Evolutionary conservation across 768 basidiomycete species (phyloP), one percentile per base, ranked within the genome.

Genomic region (Auricularia cornea): DNA sequence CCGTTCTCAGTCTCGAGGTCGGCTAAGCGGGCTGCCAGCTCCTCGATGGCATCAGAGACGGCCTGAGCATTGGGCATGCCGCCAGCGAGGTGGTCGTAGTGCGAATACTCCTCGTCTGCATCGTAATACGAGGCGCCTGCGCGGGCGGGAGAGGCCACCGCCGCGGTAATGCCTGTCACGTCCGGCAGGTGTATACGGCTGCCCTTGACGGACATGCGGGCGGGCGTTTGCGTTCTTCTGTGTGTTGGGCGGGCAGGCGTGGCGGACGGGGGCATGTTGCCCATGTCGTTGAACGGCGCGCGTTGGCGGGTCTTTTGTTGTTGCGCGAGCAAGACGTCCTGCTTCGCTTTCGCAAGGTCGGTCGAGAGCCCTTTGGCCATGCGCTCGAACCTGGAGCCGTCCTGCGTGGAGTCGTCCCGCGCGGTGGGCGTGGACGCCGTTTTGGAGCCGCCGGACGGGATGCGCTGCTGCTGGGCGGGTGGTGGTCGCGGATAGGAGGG

Each of bases 1-100:
- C 86, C 79, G 67, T 95, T 95, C 70, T 96, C 91, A 0, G 84
- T 81, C 68, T 94, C 90, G 3, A 95, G 81, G 41, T 87, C 81
- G 18, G 84, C 78, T 10, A 96, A 77, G 66, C 89, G 86, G 0
- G 70, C 64, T 60, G 74, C 70, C 1, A 77, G 69, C 1, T 71
- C 68, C 2, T 64, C 31, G 79, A 74, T 66, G 89, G 92, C 12
- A 90, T 83, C 6, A 77, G 74, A 60, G 78, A 84, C 23, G 92
- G 79, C 3, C 84, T 87, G 3, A 81, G 79, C 6, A 87, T 68
- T 1, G 91, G 77, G 40, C 84, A 88, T 5, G 80, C 89, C 90
- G 62, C 18, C 61, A 38, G 5, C 26, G 30, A 56, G 23, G 54
- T 40, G 31, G 41, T 60, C 51, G n/a, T 38, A 32, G 32, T 60